Evolutionary conservation across 257 asterid genomes (phyloP).

Genomic region (Leonotis leonurus): DNA sequence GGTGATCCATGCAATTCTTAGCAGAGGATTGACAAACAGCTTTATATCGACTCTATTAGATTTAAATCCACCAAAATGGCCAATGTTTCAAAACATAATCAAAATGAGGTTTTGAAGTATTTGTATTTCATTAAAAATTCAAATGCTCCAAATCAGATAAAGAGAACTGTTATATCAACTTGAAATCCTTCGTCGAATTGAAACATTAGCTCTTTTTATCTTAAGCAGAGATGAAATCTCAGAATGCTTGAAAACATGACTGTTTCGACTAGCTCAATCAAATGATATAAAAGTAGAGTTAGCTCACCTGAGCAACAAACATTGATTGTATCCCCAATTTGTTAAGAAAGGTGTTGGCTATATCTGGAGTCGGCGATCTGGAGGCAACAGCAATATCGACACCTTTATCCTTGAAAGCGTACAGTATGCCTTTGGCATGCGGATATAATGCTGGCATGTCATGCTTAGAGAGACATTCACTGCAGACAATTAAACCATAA

Average conservation of each 20-base stretch:
- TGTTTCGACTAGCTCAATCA: not conserved
- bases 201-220: not conserved
- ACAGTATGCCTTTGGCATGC: slow-evolving; percentile 41
- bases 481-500: slow-evolving; percentile 5
- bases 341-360: slow-evolving; percentile 62
- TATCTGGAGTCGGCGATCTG: slow-evolving; percentile 62
- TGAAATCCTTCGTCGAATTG: not conserved
- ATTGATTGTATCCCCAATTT: slow-evolving; percentile 58
- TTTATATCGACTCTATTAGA: not conserved
- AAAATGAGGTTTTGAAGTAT: not conserved
- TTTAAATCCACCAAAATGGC: not conserved
- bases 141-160: not conserved
- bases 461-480: slow-evolving; percentile 51
- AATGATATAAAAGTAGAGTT: not conserved
- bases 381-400: slow-evolving; percentile 49
- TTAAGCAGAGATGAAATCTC: not conserved
- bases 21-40: not conserved
- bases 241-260: not conserved
- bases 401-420: slow-evolving; percentile 48
- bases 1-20: too few relatives aligned
- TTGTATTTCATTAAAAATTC: not conserved
- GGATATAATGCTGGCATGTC: slow-evolving; percentile 42
- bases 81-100: not conserved
- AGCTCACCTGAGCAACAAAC: slow-evolving; percentile 64
- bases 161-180: not conserved